These are phyloP conservation scores for Stagonosporopsis chrysanthemi DNA, from an alignment of 2,329 filamentous ascomycete genomes.

Conservation along the genomic window DNA sequence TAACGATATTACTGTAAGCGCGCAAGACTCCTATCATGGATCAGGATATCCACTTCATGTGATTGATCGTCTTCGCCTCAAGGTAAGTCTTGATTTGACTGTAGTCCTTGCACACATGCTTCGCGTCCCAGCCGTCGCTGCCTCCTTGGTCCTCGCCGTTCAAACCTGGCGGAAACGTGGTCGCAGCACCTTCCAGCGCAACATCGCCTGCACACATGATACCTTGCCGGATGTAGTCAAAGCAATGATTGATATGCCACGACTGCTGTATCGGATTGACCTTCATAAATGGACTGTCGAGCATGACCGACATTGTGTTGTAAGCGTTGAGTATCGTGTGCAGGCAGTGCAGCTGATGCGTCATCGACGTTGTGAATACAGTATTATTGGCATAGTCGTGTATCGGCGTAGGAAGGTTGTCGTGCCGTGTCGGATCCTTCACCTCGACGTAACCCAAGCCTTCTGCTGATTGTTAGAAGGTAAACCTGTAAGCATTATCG, in stretches of 20 bases:
- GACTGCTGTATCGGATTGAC: slow-evolving; percentile 36
- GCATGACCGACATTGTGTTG: slow-evolving; percentile 34
- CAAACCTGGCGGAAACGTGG: slow-evolving; percentile 38
- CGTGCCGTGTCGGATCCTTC: slow-evolving; percentile 29
- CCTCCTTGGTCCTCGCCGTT: slow-evolving; percentile 41
- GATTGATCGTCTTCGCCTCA: slow-evolving; percentile 38
- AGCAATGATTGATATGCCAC: slow-evolving; percentile 48
- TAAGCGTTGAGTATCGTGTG: slow-evolving; percentile 45
- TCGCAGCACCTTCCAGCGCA: slow-evolving; percentile 43
- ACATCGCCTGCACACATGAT: slow-evolving; percentile 47
- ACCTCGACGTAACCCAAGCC: slow-evolving; percentile 45
- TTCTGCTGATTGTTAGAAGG: slow-evolving; percentile 24
- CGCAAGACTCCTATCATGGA: background rate
- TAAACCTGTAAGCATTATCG: background rate
- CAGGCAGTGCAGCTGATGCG: slow-evolving; percentile 46
- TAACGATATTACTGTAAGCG: slow-evolving; percentile 1
- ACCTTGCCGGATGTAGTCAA: slow-evolving; percentile 45
- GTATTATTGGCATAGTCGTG: slow-evolving; percentile 42
- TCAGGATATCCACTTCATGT: slow-evolving; percentile 40
- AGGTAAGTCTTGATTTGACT: slow-evolving; percentile 40
- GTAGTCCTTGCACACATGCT: slow-evolving; percentile 46
- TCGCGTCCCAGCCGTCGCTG: slow-evolving; percentile 46
- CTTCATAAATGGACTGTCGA: slow-evolving; percentile 15
- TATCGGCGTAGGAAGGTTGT: slow-evolving; percentile 41
- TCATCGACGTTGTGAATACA: slow-evolving; percentile 45